Evolutionary conservation across 768 basidiomycete genomes (phyloP).

Genomic region (Russula sp.): DNA sequence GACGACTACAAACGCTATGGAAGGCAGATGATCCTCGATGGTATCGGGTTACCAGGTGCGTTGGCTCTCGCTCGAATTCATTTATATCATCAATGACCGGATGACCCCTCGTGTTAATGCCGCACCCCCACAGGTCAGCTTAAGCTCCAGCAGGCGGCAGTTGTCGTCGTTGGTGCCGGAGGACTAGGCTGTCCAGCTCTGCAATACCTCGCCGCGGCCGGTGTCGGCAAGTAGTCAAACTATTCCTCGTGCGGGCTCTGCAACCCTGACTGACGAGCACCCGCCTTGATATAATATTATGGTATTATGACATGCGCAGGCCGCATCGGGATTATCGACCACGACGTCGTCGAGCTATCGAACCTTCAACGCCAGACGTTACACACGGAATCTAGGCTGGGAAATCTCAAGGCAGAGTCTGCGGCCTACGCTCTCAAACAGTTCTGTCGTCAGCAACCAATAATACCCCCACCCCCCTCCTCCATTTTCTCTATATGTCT

Average conservation of each 20-base stretch:
- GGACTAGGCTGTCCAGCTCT: constrained; percentile 95
- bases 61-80: neutral
- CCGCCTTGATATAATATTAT: neutral
- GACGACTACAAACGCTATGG: constrained; percentile 90
- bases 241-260: neutral
- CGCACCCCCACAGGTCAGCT: constrained; percentile 61
- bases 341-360: constrained; percentile 81
- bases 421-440: constrained; percentile 65
- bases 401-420: constrained; percentile 77
- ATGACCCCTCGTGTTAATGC: neutral
- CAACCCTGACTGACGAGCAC: neutral
- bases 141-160: constrained; percentile 68
- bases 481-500: neutral
- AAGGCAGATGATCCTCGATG: constrained; percentile 92
- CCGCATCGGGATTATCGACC: constrained; percentile 80
- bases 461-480: neutral
- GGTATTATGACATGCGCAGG: constrained; percentile 58
- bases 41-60: constrained; percentile 80
- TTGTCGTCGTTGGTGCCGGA: constrained; percentile 90
- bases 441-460: constrained; percentile 41
- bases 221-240: constrained; percentile 62
- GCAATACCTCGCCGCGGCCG: constrained; percentile 90
- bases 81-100: neutral
- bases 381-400: constrained; percentile 68
- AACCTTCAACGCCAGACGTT: constrained; percentile 95